These are phyloP conservation scores for Fraxinus ornus DNA, from an alignment of 305 asterid species.

Conservation along the genomic window DNA sequence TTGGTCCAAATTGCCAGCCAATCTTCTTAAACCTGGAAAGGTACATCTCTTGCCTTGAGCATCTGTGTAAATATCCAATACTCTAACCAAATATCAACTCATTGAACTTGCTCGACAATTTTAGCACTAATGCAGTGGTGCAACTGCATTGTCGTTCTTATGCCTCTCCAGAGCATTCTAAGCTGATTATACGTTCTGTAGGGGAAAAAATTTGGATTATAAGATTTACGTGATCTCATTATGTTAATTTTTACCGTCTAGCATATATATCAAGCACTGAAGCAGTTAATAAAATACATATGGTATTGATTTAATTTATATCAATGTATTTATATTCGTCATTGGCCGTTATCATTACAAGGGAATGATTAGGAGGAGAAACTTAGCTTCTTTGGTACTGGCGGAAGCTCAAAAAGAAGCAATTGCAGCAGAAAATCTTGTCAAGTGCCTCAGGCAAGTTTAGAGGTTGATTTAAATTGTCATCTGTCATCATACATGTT, in stretches of 20 bases:
- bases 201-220: neutral
- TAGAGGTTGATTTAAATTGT: neutral
- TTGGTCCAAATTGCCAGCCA: slow-evolving; percentile 72
- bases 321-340: neutral
- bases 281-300: neutral
- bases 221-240: neutral
- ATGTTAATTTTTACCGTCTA: neutral
- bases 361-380: slow-evolving; percentile 73
- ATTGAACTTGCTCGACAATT: neutral
- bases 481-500: neutral
- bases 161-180: neutral
- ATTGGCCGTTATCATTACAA: slow-evolving; percentile 24
- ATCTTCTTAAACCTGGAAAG: slow-evolving; percentile 72
- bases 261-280: neutral
- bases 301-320: neutral
- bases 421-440: slow-evolving; percentile 60
- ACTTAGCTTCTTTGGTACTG: slow-evolving; percentile 67
- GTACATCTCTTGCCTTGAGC: slow-evolving; percentile 30
- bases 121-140: neutral
- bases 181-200: neutral
- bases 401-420: slow-evolving; percentile 93
- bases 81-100: neutral
- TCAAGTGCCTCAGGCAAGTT: slow-evolving; percentile 70
- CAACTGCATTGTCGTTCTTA: neutral
- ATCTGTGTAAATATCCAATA: neutral